Evolutionary conservation across 495 filamentous ascomycete species (phyloP).

Genomic region (Penicillium subrubescens): DNA sequence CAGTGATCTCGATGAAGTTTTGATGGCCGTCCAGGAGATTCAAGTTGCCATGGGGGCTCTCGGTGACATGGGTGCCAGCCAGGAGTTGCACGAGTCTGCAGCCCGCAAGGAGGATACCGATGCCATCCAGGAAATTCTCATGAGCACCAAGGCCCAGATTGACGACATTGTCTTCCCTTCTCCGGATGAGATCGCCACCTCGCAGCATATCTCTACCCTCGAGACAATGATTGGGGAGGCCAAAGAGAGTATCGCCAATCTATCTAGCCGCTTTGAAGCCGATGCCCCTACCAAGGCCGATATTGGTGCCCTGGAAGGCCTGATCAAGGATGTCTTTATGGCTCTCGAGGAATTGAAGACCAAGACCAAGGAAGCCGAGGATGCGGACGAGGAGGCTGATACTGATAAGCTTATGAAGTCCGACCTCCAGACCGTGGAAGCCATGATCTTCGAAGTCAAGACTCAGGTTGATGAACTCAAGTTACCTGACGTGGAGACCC

Average conservation of each 20-base stretch:
- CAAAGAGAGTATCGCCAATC: constrained; percentile 64
- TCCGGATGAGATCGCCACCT: constrained; percentile 60
- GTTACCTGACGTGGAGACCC: constrained; percentile 62
- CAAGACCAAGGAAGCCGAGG: constrained; percentile 42
- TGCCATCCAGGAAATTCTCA: constrained; percentile 84
- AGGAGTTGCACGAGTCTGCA: constrained; percentile 34
- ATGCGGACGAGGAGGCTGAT: constrained; percentile 63
- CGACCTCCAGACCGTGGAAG: constrained; percentile 75
- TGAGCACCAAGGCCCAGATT: constrained; percentile 79
- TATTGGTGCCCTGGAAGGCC: constrained; percentile 68
- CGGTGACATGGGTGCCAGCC: constrained; percentile 42
- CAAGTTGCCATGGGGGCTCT: constrained; percentile 59
- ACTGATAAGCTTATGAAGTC: constrained; percentile 71
- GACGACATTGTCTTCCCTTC: constrained; percentile 74
- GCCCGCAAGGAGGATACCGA: constrained; percentile 76
- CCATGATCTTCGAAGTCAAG: constrained; percentile 79
- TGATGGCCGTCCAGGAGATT: constrained; percentile 58
- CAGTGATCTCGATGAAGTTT: constrained; percentile 62
- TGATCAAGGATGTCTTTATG: constrained; percentile 72
- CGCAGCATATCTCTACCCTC: constrained; percentile 74
- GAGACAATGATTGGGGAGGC: constrained; percentile 71
- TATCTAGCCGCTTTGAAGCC: constrained; percentile 59
- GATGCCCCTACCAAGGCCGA: constrained; percentile 74
- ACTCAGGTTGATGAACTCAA: constrained; percentile 70
- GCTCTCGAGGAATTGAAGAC: constrained; percentile 78